A percentile compares a stretch with the other conserved stretches of the same genome.
Evolutionary conservation across 1,284 basidiomycete species (phyloP).

Genomic region (Puccinia novopanici): DNA sequence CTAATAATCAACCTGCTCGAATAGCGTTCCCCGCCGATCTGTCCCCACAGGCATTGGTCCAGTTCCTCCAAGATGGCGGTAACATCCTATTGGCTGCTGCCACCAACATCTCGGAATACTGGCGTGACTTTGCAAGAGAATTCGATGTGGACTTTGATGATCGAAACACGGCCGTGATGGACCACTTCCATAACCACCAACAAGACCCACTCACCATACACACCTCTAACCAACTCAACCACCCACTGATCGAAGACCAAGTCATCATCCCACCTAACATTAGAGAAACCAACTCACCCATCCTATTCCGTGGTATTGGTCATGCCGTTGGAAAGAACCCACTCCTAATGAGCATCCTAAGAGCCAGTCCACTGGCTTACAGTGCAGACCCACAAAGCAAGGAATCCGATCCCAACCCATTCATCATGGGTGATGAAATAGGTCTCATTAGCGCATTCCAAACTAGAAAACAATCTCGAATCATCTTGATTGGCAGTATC

Average conservation of each 20-base stretch:
- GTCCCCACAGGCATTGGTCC: conserved; percentile 67
- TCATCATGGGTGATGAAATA: conserved; percentile 72
- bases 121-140: conserved; percentile 64
- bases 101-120: conserved; percentile 63
- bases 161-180: conserved; percentile 60
- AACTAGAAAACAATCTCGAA: conserved; percentile 73
- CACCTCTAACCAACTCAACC: conserved; percentile 52
- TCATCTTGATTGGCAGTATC: conserved; percentile 77
- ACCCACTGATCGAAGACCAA: conserved; percentile 56
- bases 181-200: conserved; percentile 60
- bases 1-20: not conserved
- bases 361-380: conserved; percentile 67
- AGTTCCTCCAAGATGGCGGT: conserved; percentile 64
- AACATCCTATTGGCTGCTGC: conserved; percentile 84
- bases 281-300: conserved; percentile 59
- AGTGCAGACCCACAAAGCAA: conserved; percentile 61
- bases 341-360: conserved; percentile 76
- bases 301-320: conserved; percentile 76
- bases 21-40: conserved; percentile 74
- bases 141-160: conserved; percentile 64
- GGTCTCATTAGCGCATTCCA: conserved; percentile 86
- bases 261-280: conserved; percentile 67
- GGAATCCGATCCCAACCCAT: conserved; percentile 65
- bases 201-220: conserved; percentile 62
- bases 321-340: conserved; percentile 78